phyloP scores from a whole-genome alignment of 139 green algal species.

The Picochlorum sp. region DNA sequence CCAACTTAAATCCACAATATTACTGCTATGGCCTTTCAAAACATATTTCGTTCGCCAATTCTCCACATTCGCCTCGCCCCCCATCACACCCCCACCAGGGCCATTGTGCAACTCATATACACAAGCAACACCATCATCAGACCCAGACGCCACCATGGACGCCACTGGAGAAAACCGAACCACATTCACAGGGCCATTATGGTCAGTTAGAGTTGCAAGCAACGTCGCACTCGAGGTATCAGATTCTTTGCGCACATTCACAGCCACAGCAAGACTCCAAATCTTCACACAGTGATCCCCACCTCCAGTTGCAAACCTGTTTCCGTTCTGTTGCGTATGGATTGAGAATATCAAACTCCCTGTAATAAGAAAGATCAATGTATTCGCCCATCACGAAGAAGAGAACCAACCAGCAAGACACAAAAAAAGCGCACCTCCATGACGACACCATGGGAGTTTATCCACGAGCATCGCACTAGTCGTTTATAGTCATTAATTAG shows the following conservation, averaged over 20 bases:
- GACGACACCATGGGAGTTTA: constrained; percentile 40
- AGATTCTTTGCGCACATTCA: constrained; percentile 43
- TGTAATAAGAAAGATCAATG: constrained; percentile 6
- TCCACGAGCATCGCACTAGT: constrained; percentile 39
- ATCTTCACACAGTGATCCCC: constrained; percentile 58
- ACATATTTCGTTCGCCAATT: constrained; percentile 63
- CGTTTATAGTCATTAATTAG: too few relatives aligned
- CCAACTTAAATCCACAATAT: constrained; percentile 86
- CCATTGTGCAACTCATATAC: constrained; percentile 61
- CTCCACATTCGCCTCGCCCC: constrained; percentile 52
- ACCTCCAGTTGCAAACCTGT: constrained; percentile 63
- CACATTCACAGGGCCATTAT: constrained; percentile 64
- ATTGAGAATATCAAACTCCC: constrained; percentile 52
- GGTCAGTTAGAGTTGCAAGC: constrained; percentile 71
- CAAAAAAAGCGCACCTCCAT: constrained; percentile 28
- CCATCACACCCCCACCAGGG: constrained; percentile 24
- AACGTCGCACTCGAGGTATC: constrained; percentile 38
- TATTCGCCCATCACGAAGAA: neutral
- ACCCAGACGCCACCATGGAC: constrained; percentile 32
- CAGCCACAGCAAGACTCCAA: constrained; percentile 55
- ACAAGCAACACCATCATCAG: constrained; percentile 65
- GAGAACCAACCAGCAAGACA: neutral
- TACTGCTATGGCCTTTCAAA: constrained; percentile 67
- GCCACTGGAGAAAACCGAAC: constrained; percentile 70
- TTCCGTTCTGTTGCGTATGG: constrained; percentile 48